Evolutionary conservation across 805 yeast genomes (phyloP), one percentile per base, ranked within the genome.

Genomic region (Metschnikowia corniflorae): DNA sequence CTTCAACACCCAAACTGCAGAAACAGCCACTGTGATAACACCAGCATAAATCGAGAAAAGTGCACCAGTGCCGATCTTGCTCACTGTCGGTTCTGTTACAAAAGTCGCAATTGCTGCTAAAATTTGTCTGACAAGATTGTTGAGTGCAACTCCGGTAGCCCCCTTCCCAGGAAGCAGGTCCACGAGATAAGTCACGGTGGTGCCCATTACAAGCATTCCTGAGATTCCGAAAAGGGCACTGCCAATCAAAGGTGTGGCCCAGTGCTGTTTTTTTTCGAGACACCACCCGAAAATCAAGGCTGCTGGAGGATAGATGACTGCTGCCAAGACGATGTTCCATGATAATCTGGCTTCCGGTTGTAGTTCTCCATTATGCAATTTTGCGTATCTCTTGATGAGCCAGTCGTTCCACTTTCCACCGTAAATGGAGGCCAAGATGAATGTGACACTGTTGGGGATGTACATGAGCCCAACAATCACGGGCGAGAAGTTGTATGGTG

Each of bases 151-250:
- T 0, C 94, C 95, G 0, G 95, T 83, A 10, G 95, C 89, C 28
- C 95, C 94, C 50, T 80, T 72, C 0, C 95, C 94, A 0, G 96
- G 95, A 30, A 87, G 66, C 1, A 86, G 77, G 53, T 86, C 96
- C 1, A 87, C 88, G 36, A 86, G 61, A 53, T 86, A 87, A 0
- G 95, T 86, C 2, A 82, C 75, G 0, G 87, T 81, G 7, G 86
- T 77, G 3, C 94, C 93, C 48, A 86, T 84, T 4, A 84, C 77
- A 60, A 86, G 76, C 93, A 86, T 83, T 22, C 85, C 77, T 0
- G 89, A 84, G 53, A 82, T 77, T 0, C 96, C 96, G 57, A 81
- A 84, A 6, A 85, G 39, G 1, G 89, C 86, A 4, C 93, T 82
- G 1, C 95, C 95, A 9, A 86, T 68, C 47, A 86, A 65, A 0